Base-by-base conservation (phyloP, 2,329 filamentous ascomycete species). In the Epicoccum sorghinum region DNA sequence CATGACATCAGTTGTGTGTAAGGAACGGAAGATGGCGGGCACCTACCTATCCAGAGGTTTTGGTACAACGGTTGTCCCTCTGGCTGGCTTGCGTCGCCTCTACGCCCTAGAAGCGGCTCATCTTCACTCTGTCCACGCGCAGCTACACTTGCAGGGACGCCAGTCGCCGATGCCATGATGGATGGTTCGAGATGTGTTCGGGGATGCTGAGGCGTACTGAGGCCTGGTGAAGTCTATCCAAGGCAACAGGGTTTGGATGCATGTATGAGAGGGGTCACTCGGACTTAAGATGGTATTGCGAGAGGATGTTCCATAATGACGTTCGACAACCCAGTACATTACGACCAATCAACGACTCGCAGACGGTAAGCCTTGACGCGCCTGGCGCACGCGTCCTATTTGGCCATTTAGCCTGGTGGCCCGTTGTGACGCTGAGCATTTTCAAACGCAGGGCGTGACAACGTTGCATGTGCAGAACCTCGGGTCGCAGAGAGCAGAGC, bases 41-140 rank as follows among this genome's bases (percentile, higher is more conserved):
- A 4, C 65, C 80, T 79, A 93, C 92, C 92, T 33, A 89, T 83
- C 59, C 89, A 78, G 36, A 96, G 80, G 68, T 96, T 96, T 64
- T 82, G 80, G 57, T 84, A 78, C 47, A 96, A 80, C 23, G 85
- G 79, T 55, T 84, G 81, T 13, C 83, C 82, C 33, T 88, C 83
- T 54, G 78, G 78, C 78, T 96, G 91, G 43, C 85, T 83, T 8
- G 85, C 90, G 77, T 93, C 90, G 41, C 90, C 90, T 38, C 86
- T 82, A 44, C 81, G 79, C 47, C 88, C 89, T 29, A 93, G 79
- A 47, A 93, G 78, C 60, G 89, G 90, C 67, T 90, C 86, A 46
- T 87, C 81, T 68, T 91, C 88, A 22, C 52, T 55, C 30, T 55
- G 52, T 14, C 52, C 52, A 25, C 42, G 52, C 52, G 41, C 42